Evolutionary conservation across 371 early-diverging fungal species (phyloP).

Genomic region (Ecytonucleospora hepatopenaei): DNA sequence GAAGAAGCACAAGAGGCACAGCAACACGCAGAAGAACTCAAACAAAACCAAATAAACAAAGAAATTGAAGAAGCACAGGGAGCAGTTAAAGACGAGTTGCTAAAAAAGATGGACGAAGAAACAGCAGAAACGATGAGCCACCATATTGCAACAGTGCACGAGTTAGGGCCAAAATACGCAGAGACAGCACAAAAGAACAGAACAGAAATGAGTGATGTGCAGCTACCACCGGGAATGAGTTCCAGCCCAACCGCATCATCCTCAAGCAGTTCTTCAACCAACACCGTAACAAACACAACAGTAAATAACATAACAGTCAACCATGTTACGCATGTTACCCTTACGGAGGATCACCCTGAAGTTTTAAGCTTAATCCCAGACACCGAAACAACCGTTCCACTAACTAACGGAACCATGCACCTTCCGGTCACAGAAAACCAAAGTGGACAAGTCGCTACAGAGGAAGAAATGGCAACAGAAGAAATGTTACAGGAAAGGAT

Average conservation of each 20-base stretch:
- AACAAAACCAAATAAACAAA: neutral
- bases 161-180: slow-evolving; percentile 11
- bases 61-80: slow-evolving; percentile 7
- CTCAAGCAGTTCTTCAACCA: no score
- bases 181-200: neutral
- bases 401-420: slow-evolving; percentile 30
- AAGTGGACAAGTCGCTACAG: slow-evolving; percentile 26
- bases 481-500: slow-evolving; percentile 33
- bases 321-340: no score
- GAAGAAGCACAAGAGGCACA: slow-evolving; percentile 23
- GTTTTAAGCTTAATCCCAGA: slow-evolving; percentile 44
- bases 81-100: slow-evolving; percentile 7
- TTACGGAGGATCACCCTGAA: no score
- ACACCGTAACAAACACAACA: no score
- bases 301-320: no score
- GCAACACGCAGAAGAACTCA: slow-evolving; percentile 7
- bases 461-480: slow-evolving; percentile 44
- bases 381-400: slow-evolving; percentile 22
- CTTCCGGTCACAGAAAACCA: slow-evolving; percentile 51
- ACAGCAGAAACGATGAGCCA: slow-evolving; percentile 18
- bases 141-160: slow-evolving; percentile 34
- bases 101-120: slow-evolving; percentile 1
- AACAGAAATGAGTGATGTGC: neutral
- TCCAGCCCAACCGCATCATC: slow-evolving; percentile 7
- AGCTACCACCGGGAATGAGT: slow-evolving; percentile 1